A percentile compares a stretch with the other conserved stretches of the same genome.
These are phyloP conservation scores for Pseudozyma sp. DNA, from an alignment of 1,284 basidiomycete species.

Conservation along the genomic window DNA sequence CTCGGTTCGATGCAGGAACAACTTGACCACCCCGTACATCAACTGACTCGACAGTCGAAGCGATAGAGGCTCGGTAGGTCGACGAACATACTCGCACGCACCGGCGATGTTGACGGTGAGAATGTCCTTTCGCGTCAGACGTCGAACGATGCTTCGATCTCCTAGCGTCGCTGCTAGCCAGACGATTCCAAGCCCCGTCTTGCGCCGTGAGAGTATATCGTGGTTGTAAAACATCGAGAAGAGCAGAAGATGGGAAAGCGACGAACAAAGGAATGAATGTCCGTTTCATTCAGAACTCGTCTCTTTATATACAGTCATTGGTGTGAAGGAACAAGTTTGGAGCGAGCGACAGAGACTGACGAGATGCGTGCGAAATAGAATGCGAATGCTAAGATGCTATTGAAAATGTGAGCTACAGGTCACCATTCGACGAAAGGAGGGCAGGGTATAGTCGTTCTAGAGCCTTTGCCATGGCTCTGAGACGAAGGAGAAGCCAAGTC, in stretches of 20 bases:
- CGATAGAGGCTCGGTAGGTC: slow-evolving; percentile 53
- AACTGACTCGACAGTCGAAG: slow-evolving; percentile 56
- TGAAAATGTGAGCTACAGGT: too few species aligned
- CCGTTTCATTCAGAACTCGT: too few species aligned
- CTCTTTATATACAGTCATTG: too few species aligned
- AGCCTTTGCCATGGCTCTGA: too few species aligned
- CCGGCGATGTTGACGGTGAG: slow-evolving; percentile 34
- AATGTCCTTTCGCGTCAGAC: slow-evolving; percentile 49
- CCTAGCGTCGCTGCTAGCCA: slow-evolving; percentile 63
- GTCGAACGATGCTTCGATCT: slow-evolving; percentile 34
- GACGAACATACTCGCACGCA: slow-evolving; percentile 39
- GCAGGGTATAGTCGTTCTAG: too few species aligned
- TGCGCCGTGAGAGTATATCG: slow-evolving; percentile 52
- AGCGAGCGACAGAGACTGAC: too few species aligned
- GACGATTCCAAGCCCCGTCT: slow-evolving; percentile 56
- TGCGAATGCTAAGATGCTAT: too few species aligned
- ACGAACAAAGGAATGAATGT: too few species aligned
- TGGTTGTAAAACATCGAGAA: slow-evolving; percentile 54
- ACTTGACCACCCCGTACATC: slow-evolving; percentile 54
- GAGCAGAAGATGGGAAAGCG: background rate
- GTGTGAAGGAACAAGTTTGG: too few species aligned
- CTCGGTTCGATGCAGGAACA: slow-evolving; percentile 50
- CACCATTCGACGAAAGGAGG: too few species aligned
- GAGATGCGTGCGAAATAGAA: too few species aligned
- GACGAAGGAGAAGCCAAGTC: too few species aligned